phyloP scores from a whole-genome alignment of 148 eudicot species.

The Amaranthus cruentus region DNA sequence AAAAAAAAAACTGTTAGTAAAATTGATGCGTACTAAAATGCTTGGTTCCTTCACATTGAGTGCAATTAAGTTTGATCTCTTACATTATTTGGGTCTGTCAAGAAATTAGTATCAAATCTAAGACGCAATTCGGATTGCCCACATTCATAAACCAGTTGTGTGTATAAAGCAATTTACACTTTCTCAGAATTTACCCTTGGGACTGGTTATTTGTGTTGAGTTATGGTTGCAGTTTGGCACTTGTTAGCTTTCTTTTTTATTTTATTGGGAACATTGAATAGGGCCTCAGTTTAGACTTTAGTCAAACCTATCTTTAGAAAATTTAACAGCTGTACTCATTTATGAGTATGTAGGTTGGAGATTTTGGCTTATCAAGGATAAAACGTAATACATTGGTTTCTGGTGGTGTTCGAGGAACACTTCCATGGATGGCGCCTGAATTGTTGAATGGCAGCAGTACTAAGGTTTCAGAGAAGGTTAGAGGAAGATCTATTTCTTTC shows the following conservation, averaged over 20 bases:
- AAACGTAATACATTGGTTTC: constrained; percentile 93
- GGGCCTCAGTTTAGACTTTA: not conserved
- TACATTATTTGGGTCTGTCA: no score
- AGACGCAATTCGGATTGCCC: no score
- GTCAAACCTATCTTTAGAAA: not conserved
- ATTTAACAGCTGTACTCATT: constrained; percentile 4
- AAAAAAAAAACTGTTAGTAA: no score
- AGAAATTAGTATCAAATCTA: no score
- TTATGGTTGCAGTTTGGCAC: no score
- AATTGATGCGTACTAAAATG: no score
- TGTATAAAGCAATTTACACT: no score
- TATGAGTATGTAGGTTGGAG: constrained; percentile 65
- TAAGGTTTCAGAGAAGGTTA: constrained; percentile 88
- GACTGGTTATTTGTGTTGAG: no score
- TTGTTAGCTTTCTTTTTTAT: not conserved
- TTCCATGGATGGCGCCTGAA: constrained; percentile 99
- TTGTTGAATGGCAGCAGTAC: constrained; percentile 84
- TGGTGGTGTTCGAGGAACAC: constrained; percentile 96
- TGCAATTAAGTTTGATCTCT: no score
- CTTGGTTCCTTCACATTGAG: no score
- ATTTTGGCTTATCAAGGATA: constrained; percentile 91
- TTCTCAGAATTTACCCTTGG: not conserved
- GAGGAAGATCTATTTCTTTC: constrained; percentile 3
- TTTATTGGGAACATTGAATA: not conserved
- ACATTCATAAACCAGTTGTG: no score